Base-by-base conservation (phyloP, 495 filamentous ascomycete species). In the Venustampulla echinocandica region DNA sequence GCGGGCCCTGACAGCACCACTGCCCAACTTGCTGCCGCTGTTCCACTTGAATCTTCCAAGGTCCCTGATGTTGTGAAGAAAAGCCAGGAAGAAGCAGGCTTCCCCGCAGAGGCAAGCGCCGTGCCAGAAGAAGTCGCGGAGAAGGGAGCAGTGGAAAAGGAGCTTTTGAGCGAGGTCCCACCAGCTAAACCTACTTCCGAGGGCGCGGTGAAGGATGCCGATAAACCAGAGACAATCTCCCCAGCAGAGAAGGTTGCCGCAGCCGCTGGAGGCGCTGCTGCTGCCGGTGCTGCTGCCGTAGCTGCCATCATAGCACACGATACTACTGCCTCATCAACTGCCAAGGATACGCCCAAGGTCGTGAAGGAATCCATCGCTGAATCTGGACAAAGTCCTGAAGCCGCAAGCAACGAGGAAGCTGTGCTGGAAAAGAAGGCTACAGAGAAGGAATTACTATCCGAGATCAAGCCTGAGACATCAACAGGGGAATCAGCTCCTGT, bases 401-500 rank as follows among this genome's bases (percentile, higher is more conserved):
- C 85, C 14, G 77, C 82, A 18, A 78, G 74, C 20, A 79, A 79
- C 61, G 65, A 74, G 13, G 71, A 73, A 33, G 78, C 77, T 3
- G 84, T 92, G 7, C 74, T 76, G 46, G 84, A 89, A 60, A 94
- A 94, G 77, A 79, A 76, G 60, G 79, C 74, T 14, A 68, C 86
- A 24, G 87, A 90, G 65, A 55, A 75, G 17, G 80, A 89, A 63
- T 65, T 88, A 1, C 79, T 39, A 47, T 57, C 38, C 37, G 73
- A 75, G 43, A 68, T 80, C 10, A 60, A 66, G 25, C 58, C 68
- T 0, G 64, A 68, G 17, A 66, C 74, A 33, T 64, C 71, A 5
- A 57, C 59, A 9, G 76, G 76, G n/a, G 57, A 71, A n/a, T n/a
- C 27, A n/a, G 27, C 27, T 30, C 27, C 27, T 7, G n/a, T 7